Base-by-base conservation (phyloP, 352 stramenopile genomes). In the Pythium aquatile region DNA sequence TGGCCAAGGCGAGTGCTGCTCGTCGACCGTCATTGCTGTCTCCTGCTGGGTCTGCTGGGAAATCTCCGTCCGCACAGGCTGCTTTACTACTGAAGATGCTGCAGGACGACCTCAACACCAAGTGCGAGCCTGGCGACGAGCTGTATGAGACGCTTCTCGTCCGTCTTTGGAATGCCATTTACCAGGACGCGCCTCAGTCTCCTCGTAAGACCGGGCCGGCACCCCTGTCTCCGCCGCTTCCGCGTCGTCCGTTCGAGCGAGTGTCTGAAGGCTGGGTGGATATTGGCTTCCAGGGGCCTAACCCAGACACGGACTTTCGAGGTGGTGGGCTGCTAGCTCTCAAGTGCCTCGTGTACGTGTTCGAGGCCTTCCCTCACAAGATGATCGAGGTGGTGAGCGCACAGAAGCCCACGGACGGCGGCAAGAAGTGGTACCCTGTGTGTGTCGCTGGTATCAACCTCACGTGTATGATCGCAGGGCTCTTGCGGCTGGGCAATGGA, bases 371-470 rank as follows among this genome's bases (percentile, higher is more conserved):
- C 57, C 77, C 83, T 0, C 69, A 70, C 29, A 78, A 88, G 63
- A 94, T 93, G 87, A 57, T 77, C n/a, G 71, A 69, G 16, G 77
- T 94, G 33, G 66, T 90, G 20, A 57, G 68, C 13, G 65, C 63
- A 1, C 82, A 96, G 62, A 78, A 60, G 58, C 83, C 81, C 1
- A 54, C 69, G 3, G 66, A 70, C 5, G n/a, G 24, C 7, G 74
- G 62, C 3, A 87, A 72, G 47, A 82, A 82, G 49, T 94, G 85
- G 83, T 96, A 96, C 48, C 87, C 87, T 0, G 78, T 93, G 11
- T 88, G 82, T 65, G 85, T 91, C 4, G 87, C 87, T 0, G 87
- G 83, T 5, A 92, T 96, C 70, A 96, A 96, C 60, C 63, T 96
- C 29, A 93, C 85, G 48, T 94, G 87, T 62, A 74, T 96, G 53